Conservation (phyloP, 352 stramenopile genomes). For the Peronospora farinosa region DNA sequence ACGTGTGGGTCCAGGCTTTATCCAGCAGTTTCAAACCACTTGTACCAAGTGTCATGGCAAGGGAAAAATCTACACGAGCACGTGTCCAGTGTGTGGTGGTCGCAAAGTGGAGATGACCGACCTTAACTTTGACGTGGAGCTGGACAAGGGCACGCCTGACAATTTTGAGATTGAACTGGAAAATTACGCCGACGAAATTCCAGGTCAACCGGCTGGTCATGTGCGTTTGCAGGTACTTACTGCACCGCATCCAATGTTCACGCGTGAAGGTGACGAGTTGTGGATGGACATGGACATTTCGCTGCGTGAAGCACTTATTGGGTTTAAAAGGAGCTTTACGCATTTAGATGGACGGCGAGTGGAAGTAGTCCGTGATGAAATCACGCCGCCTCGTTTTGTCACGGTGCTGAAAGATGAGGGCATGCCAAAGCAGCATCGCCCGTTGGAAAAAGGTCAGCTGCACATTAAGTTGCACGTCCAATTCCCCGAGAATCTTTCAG, state of each 20-base stretch:
- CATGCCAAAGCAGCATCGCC: conserved; percentile 91
- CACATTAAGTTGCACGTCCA: conserved; percentile 94
- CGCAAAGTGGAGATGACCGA: conserved; percentile 89
- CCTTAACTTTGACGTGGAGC: conserved; percentile 93
- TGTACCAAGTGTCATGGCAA: conserved; percentile 89
- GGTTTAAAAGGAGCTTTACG: conserved; percentile 87
- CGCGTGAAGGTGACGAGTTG: conserved; percentile 91
- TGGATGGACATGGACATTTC: conserved; percentile 94
- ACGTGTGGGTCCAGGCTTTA: conserved; percentile 61
- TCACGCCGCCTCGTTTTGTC: conserved; percentile 91
- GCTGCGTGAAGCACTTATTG: conserved; percentile 91
- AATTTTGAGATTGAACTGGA: conserved; percentile 93
- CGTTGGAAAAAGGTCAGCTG: conserved; percentile 81
- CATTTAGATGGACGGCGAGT: conserved; percentile 93
- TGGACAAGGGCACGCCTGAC: conserved; percentile 91
- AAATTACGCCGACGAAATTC: conserved; percentile 82
- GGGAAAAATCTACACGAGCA: conserved; percentile 90
- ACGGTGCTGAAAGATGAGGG: conserved; percentile 87
- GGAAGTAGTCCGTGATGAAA: conserved; percentile 71
- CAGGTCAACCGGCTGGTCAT: conserved; percentile 89
- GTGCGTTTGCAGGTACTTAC: conserved; percentile 90
- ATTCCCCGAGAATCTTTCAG: conserved; percentile 88
- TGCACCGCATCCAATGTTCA: conserved; percentile 78
- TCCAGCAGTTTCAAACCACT: conserved; percentile 87
- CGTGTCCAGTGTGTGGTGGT: conserved; percentile 83